These are phyloP conservation scores for Phytophthora uliginosa DNA, from an alignment of 352 stramenopile species.

Conservation along the genomic window DNA sequence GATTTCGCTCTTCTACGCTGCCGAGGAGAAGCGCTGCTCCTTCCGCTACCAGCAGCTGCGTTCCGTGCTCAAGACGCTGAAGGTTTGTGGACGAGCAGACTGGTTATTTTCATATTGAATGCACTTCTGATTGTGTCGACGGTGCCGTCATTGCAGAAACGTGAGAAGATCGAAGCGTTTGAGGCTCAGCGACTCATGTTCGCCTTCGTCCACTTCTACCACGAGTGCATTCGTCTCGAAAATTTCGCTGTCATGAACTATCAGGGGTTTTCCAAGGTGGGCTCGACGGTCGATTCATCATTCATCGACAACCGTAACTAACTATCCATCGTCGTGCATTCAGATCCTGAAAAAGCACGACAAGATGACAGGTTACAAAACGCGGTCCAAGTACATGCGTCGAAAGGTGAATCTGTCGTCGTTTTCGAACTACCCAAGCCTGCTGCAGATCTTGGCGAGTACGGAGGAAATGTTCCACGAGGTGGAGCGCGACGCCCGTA, in stretches of 20 bases:
- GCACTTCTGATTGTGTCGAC: neutral
- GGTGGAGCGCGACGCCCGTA: constrained; percentile 68
- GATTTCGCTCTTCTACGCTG: constrained; percentile 81
- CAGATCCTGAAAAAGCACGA: constrained; percentile 89
- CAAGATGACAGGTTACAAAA: constrained; percentile 90
- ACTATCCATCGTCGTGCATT: neutral
- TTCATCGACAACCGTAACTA: neutral
- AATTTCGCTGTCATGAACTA: constrained; percentile 91
- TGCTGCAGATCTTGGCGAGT: constrained; percentile 81
- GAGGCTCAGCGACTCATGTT: constrained; percentile 84
- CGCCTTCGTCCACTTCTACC: constrained; percentile 87
- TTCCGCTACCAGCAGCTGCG: constrained; percentile 80
- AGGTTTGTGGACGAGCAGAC: constrained; percentile 35
- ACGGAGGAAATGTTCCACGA: constrained; percentile 87
- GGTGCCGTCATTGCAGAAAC: constrained; percentile 30
- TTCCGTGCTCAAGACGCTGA: constrained; percentile 75
- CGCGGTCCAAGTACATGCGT: constrained; percentile 87
- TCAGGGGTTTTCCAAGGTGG: constrained; percentile 86
- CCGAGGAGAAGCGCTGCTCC: constrained; percentile 79
- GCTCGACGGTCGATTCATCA: neutral
- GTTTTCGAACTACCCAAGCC: constrained; percentile 81
- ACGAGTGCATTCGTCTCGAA: constrained; percentile 82
- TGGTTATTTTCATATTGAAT: neutral
- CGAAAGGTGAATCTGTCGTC: constrained; percentile 83
- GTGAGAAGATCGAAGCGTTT: constrained; percentile 52